Conservation (phyloP, 768 basidiomycete genomes). For the Mycena capillaripes region DNA sequence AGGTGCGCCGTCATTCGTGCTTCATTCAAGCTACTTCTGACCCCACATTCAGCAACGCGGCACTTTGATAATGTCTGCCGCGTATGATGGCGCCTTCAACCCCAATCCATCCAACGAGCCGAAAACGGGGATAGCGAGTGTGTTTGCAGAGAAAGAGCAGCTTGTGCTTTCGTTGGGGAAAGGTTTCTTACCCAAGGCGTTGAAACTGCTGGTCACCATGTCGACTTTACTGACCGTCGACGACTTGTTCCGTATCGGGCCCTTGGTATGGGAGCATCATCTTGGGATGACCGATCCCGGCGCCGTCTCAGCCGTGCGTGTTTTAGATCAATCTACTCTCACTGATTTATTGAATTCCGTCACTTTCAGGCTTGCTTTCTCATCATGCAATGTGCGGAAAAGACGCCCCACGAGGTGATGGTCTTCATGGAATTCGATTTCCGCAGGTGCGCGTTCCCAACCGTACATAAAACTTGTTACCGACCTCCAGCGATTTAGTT, state of each 20-base stretch:
- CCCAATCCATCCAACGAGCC: conserved; percentile 31
- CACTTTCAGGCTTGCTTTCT: conserved; percentile 69
- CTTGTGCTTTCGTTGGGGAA: conserved; percentile 60
- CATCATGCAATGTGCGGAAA: conserved; percentile 82
- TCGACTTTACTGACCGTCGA: conserved; percentile 65
- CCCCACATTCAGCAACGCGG: conserved; percentile 55
- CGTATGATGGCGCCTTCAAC: conserved; percentile 39
- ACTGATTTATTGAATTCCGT: not conserved
- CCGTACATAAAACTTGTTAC: conserved; percentile 3
- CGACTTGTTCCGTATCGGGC: conserved; percentile 66
- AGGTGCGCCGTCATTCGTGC: conserved; percentile 49
- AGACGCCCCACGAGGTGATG: conserved; percentile 61
- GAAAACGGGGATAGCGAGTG: conserved; percentile 48
- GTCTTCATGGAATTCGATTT: conserved; percentile 68
- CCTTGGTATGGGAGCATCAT: conserved; percentile 70
- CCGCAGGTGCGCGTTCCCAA: conserved; percentile 57
- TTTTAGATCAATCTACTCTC: not conserved
- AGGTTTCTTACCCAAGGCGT: conserved; percentile 59
- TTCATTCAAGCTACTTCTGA: conserved; percentile 39
- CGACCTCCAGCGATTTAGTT: conserved; percentile 50
- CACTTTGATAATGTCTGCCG: conserved; percentile 54
- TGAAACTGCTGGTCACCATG: conserved; percentile 75
- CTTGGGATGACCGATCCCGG: conserved; percentile 58
- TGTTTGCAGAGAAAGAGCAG: conserved; percentile 53
- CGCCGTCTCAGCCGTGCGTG: conserved; percentile 65